Evolutionary conservation across 2,329 filamentous ascomycete species (phyloP).

Genomic region (Trichophyton benhamiae): DNA sequence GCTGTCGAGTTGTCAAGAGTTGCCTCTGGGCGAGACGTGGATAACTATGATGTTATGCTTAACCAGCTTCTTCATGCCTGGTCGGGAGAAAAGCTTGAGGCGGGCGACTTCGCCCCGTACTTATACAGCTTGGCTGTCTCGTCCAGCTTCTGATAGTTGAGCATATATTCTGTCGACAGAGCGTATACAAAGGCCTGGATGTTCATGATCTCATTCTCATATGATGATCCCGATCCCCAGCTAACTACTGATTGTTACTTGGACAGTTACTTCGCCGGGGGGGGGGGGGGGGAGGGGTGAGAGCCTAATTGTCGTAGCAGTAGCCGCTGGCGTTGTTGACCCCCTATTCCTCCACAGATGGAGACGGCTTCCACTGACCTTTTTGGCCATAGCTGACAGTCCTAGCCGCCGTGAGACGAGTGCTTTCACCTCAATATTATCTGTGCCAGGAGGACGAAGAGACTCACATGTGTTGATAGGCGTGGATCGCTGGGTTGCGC

Average conservation of each 20-base stretch:
- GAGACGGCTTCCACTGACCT: too few species aligned
- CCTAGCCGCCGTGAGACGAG: background rate
- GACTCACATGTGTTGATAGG: conserved; percentile 9
- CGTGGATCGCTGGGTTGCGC: conserved; percentile 9
- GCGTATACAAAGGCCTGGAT: background rate
- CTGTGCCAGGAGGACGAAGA: background rate
- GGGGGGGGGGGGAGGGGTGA: too few species aligned
- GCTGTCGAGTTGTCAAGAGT: background rate
- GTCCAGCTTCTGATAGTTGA: background rate
- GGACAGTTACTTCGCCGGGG: too few species aligned
- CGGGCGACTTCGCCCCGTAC: background rate
- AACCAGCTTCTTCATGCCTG: background rate
- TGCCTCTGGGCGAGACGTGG: background rate
- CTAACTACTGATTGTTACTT: too few species aligned
- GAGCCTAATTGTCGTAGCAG: background rate
- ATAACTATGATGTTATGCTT: background rate
- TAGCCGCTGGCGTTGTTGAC: background rate
- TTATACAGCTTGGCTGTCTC: background rate
- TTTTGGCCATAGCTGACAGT: background rate
- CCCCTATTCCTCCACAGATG: too few species aligned
- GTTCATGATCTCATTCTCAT: background rate
- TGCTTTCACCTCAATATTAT: background rate
- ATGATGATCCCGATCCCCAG: too few species aligned
- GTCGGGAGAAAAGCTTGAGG: background rate
- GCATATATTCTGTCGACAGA: background rate